Evolutionary conservation across 2,329 filamentous ascomycete species (phyloP), one percentile per base, ranked within the genome.

Genomic region (Fusarium sp.): DNA sequence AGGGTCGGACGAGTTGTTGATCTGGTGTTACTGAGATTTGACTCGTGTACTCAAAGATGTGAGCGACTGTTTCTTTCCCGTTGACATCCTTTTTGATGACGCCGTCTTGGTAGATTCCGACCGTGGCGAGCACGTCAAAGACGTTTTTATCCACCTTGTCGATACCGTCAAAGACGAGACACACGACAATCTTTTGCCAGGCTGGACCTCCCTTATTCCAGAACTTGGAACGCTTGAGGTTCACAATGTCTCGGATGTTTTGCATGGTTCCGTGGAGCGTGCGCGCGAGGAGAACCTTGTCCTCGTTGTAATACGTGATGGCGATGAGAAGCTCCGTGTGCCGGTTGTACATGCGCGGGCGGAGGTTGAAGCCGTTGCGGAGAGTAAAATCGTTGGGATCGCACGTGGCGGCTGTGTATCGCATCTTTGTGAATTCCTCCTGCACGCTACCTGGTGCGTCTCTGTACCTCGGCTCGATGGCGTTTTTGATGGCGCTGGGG

Each of bases 101-200:
- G 20, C 75, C 75, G 42, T 77, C 75, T n/a, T 77, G 75, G 31
- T 77, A 77, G 51, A 77, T 75, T 24, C 75, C 75, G 11, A 77
- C 29, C 7, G 75, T 77, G 2, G 75, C 75, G 14, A 77, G 75
- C 2, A 77, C 75, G 51, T 77, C 75, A 35, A 77, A 77, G 35
- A 77, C 75, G 56, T 75, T 77, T 62, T 77, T 77, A 38, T 77
- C 75, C 10, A 77, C 75, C 59, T 77, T 77, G 61, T 77, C 75
- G 10, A 77, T 60, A 38, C 75, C 75, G 38, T 77, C 75, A 61
- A 77, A 77, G 36, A 77, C 73, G 24, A 77, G 71, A 63, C 75
- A 77, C 8, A 77, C 75, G 9, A 77, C 75, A 16, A 77, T 77
- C 60, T 77, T 77, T 60, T 77, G 75, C 75, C 75, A 77, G 0